Evolutionary conservation across 108 stramenopile species (phyloP), one percentile per base, ranked within the genome.

Genomic region (Skeletonema tropicum): DNA sequence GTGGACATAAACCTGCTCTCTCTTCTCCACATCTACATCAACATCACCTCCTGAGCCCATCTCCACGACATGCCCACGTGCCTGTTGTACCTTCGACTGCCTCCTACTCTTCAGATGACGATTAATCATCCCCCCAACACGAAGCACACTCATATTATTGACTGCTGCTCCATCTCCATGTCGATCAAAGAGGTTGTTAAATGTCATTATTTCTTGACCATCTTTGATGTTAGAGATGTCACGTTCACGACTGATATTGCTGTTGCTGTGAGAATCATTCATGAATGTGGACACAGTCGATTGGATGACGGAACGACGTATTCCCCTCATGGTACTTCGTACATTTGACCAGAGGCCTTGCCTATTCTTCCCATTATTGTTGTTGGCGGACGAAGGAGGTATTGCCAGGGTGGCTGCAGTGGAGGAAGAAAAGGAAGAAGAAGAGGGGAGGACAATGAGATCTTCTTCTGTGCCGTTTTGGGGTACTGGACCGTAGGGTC

Each of bases 401-500:
- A 21, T 21, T 0, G 52, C 2, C 10, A 42, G 13, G 19, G 39
- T 23, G 3, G 19, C 25, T 12, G 11, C 38, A 39, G 11, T 39
- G 38, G 38, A 39, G 38, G 38, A 39, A 10, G 38, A 39, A 29
- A 29, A 29, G 26, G 31, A 30, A 26, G 23, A 5, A 33, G 36
- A 68, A 31, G 36, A 46, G 5, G 45, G 19, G 11, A 68, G 15
- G 29, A 68, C 67, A 0, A 13, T 2, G 15, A 68, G 15, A 31
- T 68, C 67, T 12, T 15, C 48, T 5, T 6, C 10, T n/a, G 52
- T 36, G 31, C 67, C 67, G 6, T 52, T 52, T 6, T 42, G 67
- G 6, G n/a, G n/a, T n/a, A n/a, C n/a, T n/a, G n/a, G n/a, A n/a
- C n/a, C n/a, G n/a, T n/a, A n/a, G n/a, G n/a, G n/a, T n/a, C n/a